Conservation (phyloP, 495 filamentous ascomycete genomes). For the Baudoinia panamericana region DNA sequence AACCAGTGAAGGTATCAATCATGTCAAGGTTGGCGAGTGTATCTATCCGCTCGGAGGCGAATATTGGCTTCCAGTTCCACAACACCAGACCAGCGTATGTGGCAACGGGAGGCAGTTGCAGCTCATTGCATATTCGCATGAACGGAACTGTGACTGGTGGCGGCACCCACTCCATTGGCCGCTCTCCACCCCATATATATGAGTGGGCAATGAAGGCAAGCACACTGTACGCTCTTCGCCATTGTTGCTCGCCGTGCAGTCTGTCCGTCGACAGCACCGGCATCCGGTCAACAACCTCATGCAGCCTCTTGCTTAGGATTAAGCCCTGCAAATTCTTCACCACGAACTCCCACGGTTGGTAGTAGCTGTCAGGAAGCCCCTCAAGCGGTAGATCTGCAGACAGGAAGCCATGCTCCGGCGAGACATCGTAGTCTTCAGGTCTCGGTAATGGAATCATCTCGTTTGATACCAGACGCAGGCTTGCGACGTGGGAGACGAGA, state of each 20-base stretch:
- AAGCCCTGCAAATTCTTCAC: slow-evolving; percentile 74
- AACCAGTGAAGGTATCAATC: slow-evolving; percentile 84
- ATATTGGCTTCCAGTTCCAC: slow-evolving; percentile 93
- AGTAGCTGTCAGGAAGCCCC: slow-evolving; percentile 73
- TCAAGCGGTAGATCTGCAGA: slow-evolving; percentile 68
- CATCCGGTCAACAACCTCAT: slow-evolving; percentile 60
- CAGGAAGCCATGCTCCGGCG: slow-evolving; percentile 75
- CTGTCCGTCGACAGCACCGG: slow-evolving; percentile 69
- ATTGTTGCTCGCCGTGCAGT: slow-evolving; percentile 71
- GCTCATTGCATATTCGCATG: slow-evolving; percentile 58
- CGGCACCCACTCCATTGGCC: slow-evolving; percentile 65
- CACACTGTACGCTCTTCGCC: slow-evolving; percentile 79
- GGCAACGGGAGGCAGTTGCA: slow-evolving; percentile 85
- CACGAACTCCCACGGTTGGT: slow-evolving; percentile 81
- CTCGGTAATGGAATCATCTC: slow-evolving; percentile 73
- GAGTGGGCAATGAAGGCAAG: slow-evolving; percentile 80
- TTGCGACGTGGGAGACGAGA: slow-evolving; percentile 19
- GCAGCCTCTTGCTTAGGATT: slow-evolving; percentile 67
- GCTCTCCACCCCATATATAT: slow-evolving; percentile 89
- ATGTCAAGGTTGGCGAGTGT: slow-evolving; percentile 73
- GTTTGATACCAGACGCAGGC: slow-evolving; percentile 20
- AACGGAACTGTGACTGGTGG: slow-evolving; percentile 73
- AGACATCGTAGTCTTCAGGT: slow-evolving; percentile 76
- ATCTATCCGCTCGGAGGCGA: slow-evolving; percentile 64
- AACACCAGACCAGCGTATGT: slow-evolving; percentile 85